Conservation (phyloP, 1,139 yeast genomes). For the Pneumocystis sp. region DNA sequence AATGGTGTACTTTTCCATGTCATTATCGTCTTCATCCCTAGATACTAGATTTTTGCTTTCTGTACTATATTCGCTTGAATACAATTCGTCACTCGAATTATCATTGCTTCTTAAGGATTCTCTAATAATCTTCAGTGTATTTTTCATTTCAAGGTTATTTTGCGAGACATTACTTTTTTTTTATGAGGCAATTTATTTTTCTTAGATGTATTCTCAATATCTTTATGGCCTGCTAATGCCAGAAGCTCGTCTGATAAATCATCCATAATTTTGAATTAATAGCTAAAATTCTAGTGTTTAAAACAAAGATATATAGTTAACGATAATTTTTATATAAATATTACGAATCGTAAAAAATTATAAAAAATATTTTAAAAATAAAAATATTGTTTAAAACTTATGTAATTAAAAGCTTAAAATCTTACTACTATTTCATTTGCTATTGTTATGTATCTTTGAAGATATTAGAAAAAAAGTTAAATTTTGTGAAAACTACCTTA, state of each 20-base stretch:
- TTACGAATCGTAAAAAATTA: background rate
- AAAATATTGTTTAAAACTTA: background rate
- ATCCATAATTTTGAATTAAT: conserved; percentile 1
- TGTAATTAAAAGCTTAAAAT: background rate
- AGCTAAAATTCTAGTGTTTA: background rate
- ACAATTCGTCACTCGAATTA: conserved; percentile 17
- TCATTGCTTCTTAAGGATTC: conserved; percentile 21
- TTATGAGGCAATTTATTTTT: conserved; percentile 22
- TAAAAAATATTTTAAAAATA: background rate
- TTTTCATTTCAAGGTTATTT: conserved; percentile 18
- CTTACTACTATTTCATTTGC: background rate
- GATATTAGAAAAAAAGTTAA: background rate
- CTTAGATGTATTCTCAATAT: conserved; percentile 23
- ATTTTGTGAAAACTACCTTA: conserved; percentile 1
- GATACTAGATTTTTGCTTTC: conserved; percentile 22
- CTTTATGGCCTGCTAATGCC: background rate
- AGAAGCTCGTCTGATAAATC: conserved; percentile 6
- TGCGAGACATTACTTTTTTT: conserved; percentile 19
- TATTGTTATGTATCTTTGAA: background rate
- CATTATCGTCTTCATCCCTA: conserved; percentile 30
- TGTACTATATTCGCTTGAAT: conserved; percentile 15
- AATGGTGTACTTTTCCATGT: conserved; percentile 32
- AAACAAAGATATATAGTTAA: background rate
- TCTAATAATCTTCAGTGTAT: conserved; percentile 17
- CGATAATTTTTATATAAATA: background rate